Evolutionary conservation across 108 stramenopile species (phyloP).

Genomic region (Cyclotella atomus): DNA sequence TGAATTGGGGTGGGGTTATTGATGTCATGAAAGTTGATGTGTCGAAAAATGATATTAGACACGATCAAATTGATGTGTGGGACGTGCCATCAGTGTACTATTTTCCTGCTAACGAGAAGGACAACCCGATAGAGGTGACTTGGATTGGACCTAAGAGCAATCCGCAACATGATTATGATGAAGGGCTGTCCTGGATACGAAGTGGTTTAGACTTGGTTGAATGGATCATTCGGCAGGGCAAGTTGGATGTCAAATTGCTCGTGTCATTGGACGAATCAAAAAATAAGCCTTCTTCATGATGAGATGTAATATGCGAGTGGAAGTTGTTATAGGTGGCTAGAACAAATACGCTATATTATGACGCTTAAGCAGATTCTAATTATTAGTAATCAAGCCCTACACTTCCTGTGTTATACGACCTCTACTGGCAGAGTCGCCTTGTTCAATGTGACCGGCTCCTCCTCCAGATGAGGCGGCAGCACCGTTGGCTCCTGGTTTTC

Average conservation of each 20-base stretch:
- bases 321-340: neutral
- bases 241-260: slow-evolving; percentile 45
- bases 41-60: slow-evolving; percentile 55
- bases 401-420: slow-evolving; percentile 47
- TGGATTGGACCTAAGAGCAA: slow-evolving; percentile 12
- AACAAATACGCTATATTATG: neutral
- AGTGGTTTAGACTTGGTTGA: slow-evolving; percentile 43
- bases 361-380: no score
- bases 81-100: slow-evolving; percentile 59
- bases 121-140: slow-evolving; percentile 44
- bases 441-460: slow-evolving; percentile 13
- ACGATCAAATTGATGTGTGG: slow-evolving; percentile 40
- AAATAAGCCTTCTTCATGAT: neutral
- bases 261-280: slow-evolving; percentile 22
- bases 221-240: slow-evolving; percentile 42
- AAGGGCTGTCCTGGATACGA: slow-evolving; percentile 40
- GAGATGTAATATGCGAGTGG: no score
- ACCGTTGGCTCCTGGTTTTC: slow-evolving; percentile 14
- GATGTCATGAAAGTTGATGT: slow-evolving; percentile 65
- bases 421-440: neutral
- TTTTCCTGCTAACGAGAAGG: slow-evolving; percentile 49
- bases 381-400: no score
- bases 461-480: neutral
- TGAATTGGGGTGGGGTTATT: slow-evolving; percentile 59
- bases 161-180: slow-evolving; percentile 41